Conservation (phyloP, 1,284 basidiomycete species). For the Ustilago esculenta region DNA sequence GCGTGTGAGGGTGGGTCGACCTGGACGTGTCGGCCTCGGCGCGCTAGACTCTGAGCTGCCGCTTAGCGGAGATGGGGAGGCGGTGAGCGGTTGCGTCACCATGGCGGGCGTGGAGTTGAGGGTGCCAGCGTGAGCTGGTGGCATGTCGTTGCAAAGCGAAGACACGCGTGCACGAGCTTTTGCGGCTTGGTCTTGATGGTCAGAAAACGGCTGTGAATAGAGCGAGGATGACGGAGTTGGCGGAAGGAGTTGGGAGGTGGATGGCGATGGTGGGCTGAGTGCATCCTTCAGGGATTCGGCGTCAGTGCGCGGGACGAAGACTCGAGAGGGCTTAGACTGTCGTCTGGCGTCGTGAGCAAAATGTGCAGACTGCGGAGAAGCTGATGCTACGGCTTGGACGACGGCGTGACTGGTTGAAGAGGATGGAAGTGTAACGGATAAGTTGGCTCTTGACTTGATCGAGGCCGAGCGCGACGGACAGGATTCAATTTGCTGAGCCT, state of each 20-base stretch:
- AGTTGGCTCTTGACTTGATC: constrained; percentile 7
- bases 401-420: constrained; percentile 5
- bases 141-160: not conserved
- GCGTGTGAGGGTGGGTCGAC: constrained; percentile 37
- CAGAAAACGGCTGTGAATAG: not conserved
- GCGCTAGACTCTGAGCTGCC: not conserved
- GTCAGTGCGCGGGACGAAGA: constrained; percentile 17
- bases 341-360: not conserved
- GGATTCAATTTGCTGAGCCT: not conserved
- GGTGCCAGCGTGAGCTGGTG: not conserved
- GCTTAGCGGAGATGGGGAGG: constrained; percentile 1
- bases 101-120: not conserved
- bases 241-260: not conserved
- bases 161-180: not conserved
- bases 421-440: constrained; percentile 11
- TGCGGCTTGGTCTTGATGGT: constrained; percentile 4
- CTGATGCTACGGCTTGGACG: constrained; percentile 3
- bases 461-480: constrained; percentile 11
- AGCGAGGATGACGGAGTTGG: not conserved
- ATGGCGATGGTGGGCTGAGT: not conserved
- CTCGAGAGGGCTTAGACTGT: not conserved
- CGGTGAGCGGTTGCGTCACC: not conserved
- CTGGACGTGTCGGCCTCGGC: constrained; percentile 5
- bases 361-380: not conserved
- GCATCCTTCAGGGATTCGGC: constrained; percentile 11